Percentiles rank a stretch among this genome's conserved stretches.
Evolutionary conservation across 768 basidiomycete genomes (phyloP).

Genomic region (Pleurotus eryngii): DNA sequence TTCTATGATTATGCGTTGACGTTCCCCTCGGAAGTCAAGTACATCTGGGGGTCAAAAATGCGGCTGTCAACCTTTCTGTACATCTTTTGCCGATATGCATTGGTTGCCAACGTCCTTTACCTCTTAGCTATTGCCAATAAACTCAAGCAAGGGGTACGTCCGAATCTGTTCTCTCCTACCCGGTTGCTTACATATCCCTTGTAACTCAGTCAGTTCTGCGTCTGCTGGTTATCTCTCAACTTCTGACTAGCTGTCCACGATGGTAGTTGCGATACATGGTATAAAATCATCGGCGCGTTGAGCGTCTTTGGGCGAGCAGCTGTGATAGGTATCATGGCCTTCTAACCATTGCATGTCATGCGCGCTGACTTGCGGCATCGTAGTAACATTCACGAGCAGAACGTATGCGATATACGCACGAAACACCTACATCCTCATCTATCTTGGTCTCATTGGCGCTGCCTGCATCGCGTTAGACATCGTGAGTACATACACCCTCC

Average conservation of each 20-base stretch:
- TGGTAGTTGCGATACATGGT: constrained; percentile 23
- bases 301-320: constrained; percentile 27
- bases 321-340: constrained; percentile 17
- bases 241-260: neutral
- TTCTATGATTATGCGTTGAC: constrained; percentile 32
- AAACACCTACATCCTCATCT: constrained; percentile 16
- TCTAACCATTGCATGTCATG: neutral
- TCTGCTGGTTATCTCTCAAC: neutral
- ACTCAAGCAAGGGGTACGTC: constrained; percentile 17
- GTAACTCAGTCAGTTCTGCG: neutral
- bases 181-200: neutral
- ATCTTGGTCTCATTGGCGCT: constrained; percentile 19
- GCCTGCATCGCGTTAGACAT: constrained; percentile 21
- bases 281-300: constrained; percentile 23
- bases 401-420: constrained; percentile 24
- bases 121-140: constrained; percentile 22
- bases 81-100: constrained; percentile 30
- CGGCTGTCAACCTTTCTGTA: constrained; percentile 27
- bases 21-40: constrained; percentile 26
- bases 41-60: constrained; percentile 26
- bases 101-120: constrained; percentile 29
- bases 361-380: neutral
- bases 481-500: constrained; percentile 9
- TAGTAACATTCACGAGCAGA: constrained; percentile 11
- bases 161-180: neutral